Evolutionary conservation across 2,329 filamentous ascomycete species (phyloP).

Genomic region (Zymoseptoria brevis): DNA sequence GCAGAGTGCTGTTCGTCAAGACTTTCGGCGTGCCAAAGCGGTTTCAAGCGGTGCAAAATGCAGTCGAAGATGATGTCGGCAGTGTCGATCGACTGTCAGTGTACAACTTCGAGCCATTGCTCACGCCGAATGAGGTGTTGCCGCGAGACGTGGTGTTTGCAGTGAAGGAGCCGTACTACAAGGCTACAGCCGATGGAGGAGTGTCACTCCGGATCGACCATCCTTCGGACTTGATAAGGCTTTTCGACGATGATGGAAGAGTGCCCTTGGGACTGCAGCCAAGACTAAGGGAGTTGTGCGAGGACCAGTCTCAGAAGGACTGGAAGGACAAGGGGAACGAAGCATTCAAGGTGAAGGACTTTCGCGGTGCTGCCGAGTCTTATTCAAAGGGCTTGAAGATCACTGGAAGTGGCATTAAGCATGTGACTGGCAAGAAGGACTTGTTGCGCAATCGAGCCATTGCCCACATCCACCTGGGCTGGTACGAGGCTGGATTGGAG

Average conservation of each 20-base stretch:
- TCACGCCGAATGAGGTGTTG: slow-evolving; percentile 6
- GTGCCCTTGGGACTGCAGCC: slow-evolving; percentile 6
- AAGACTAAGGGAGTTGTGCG: not conserved
- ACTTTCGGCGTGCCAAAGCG: slow-evolving; percentile 10
- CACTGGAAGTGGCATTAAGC: not conserved
- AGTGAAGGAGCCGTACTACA: slow-evolving; percentile 25
- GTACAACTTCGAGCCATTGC: slow-evolving; percentile 9
- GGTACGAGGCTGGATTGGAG: slow-evolving; percentile 13
- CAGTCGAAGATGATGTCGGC: slow-evolving; percentile 31
- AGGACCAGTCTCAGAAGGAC: not conserved
- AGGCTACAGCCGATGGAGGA: slow-evolving; percentile 8
- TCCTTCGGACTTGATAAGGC: slow-evolving; percentile 19
- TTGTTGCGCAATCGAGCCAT: slow-evolving; percentile 20
- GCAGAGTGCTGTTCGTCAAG: slow-evolving; percentile 15
- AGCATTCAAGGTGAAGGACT: slow-evolving; percentile 11
- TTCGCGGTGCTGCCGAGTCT: slow-evolving; percentile 7
- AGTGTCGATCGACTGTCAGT: slow-evolving; percentile 26
- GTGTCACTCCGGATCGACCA: slow-evolving; percentile 21
- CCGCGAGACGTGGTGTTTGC: slow-evolving; percentile 13
- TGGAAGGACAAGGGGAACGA: slow-evolving; percentile 19
- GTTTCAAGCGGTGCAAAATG: slow-evolving; percentile 7
- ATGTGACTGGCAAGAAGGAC: slow-evolving; percentile 2
- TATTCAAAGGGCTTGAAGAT: slow-evolving; percentile 9
- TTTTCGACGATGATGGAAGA: slow-evolving; percentile 6
- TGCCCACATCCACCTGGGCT: slow-evolving; percentile 11